phyloP scores from a whole-genome alignment of 179 eudicot genomes.

The Heliamphora pulchella region DNA sequence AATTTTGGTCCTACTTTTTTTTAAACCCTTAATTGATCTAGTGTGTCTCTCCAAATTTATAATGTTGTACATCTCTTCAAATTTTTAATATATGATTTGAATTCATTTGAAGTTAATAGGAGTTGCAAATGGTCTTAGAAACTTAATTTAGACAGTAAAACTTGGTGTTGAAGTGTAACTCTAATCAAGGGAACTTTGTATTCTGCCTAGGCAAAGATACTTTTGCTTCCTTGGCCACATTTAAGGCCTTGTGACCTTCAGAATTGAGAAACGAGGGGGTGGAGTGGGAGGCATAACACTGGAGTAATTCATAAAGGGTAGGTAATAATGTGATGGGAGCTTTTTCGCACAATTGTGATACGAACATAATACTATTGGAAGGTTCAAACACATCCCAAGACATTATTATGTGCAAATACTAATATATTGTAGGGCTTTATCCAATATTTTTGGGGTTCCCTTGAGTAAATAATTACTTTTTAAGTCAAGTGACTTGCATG shows the following conservation, averaged over 20 bases:
- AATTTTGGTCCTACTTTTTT: background rate
- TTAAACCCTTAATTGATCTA: too few relatives aligned
- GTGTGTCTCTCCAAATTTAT: too few relatives aligned
- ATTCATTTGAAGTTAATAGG: slow-evolving; percentile 1
- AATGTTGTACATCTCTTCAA: background rate
- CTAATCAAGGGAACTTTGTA: background rate
- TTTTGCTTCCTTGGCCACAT: background rate
- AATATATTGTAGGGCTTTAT: background rate
- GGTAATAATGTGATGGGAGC: background rate
- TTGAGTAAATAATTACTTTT: background rate
- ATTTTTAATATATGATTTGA: background rate
- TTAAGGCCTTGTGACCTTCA: background rate
- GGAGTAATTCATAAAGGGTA: background rate
- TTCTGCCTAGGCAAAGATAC: background rate
- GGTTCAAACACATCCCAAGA: background rate
- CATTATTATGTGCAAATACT: background rate
- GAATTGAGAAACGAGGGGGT: background rate
- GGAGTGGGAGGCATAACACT: background rate
- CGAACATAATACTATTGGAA: background rate
- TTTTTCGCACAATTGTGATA: too few relatives aligned
- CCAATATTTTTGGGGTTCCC: too few relatives aligned
- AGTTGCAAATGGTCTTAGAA: background rate
- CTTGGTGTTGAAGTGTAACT: background rate
- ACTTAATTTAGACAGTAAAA: background rate
- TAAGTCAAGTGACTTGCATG: background rate